Base-by-base conservation (phyloP, 2,329 filamentous ascomycete species). In the Remersonia thermophila region DNA sequence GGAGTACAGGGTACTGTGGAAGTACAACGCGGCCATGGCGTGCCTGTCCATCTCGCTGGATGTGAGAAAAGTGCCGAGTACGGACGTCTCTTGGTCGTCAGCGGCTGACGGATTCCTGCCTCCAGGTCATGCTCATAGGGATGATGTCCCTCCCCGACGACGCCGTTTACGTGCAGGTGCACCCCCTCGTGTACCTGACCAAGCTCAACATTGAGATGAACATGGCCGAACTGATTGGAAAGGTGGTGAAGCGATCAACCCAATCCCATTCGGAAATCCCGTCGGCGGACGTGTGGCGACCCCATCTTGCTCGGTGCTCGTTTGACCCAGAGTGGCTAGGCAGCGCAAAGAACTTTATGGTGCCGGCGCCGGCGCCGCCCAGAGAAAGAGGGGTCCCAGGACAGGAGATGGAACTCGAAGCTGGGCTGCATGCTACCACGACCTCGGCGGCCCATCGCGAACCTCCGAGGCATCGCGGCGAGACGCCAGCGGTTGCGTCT, bases 171-270 rank as follows among this genome's bases (percentile, higher is more conserved):
- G 56, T 67, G 18, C 63, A 67, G 47, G 63, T 67, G 44, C 63
- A 67, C 38, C 62, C 63, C 0, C 51, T 66, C 2, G 58, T 59
- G 5, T 68, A 65, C 46, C 51, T 66, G 15, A 52, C 65, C 41
- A 69, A 69, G 43, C 54, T 69, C 16, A 58, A 66, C 44, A 67
- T 71, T 47, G 65, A 69, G 46, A 64, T 69, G 58, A 62, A 60
- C 35, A 65, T 70, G 60, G 65, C 66, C 40, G 61, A 65, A 36
- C 57, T 71, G 14, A 65, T 69, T 40, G 59, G 50, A 14, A 61
- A 60, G 43, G 52, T 60, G 27, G 54, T 56, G 27, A 48, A 37
- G 14, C 39, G 28, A 26, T 42, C 44, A 3, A 30, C 10, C 9
- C 25, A 29, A 10, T 2, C 6, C 17, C 3, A 14, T 12, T 23